Conservation (phyloP, 441 rosid species). For the Populus trichocarpa region DNA sequence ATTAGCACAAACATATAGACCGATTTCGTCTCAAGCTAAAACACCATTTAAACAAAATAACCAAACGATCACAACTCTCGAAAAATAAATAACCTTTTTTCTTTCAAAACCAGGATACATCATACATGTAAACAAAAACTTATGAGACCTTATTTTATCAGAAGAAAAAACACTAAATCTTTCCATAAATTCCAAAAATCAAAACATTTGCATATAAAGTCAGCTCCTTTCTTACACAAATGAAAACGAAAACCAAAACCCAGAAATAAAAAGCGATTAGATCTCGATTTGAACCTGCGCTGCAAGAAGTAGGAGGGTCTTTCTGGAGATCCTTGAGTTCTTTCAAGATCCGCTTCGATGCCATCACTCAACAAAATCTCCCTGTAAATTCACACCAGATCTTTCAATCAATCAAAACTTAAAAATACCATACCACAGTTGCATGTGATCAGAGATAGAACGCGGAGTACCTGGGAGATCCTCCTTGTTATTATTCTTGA, state of each 20-base stretch:
- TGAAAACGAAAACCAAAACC: neutral
- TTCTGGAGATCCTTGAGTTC: constrained; percentile 87
- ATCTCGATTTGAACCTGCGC: constrained; percentile 59
- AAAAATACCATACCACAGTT: neutral
- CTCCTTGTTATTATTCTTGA: constrained; percentile 29
- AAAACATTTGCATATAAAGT: neutral
- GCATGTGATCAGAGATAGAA: neutral
- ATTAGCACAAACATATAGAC: neutral
- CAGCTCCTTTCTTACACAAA: neutral
- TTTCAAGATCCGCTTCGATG: constrained; percentile 80
- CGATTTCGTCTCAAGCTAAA: neutral
- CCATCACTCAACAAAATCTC: constrained; percentile 42
- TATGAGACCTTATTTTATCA: neutral
- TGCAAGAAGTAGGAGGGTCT: constrained; percentile 92
- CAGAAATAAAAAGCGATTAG: constrained; percentile 3
- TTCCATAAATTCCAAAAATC: neutral
- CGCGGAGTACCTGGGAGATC: constrained; percentile 34
- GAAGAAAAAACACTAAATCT: neutral
- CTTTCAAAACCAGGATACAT: neutral
- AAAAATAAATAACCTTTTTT: neutral
- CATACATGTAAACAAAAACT: neutral
- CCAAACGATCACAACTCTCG: neutral
- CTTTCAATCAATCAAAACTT: neutral
- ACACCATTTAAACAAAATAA: neutral
- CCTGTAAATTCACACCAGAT: constrained; percentile 3